Evolutionary conservation across 2,329 filamentous ascomycete species (phyloP), one percentile per base, ranked within the genome.

Genomic region (Cladorrhinum sp.): DNA sequence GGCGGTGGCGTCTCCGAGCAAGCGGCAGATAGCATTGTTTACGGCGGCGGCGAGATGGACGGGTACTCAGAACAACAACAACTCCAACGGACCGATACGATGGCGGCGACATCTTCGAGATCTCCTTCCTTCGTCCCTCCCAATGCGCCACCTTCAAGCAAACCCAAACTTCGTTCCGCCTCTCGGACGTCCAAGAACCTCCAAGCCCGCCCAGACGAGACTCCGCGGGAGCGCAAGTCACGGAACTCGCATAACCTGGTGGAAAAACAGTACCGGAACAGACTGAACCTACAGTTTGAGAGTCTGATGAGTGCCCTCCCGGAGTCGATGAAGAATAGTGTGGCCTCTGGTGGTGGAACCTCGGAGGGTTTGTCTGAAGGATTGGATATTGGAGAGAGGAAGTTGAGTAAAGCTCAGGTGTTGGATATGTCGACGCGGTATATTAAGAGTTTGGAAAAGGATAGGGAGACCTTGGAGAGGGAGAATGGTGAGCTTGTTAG

Each of bases 331-430:
- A 65, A 64, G 26, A 65, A 60, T 20, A 54, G 59, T 14, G 53
- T 39, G 3, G 51, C 21, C 10, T 55, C 46, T 8, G 53, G 39
- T 7, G 61, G 56, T 7, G 57, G 57, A 9, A 58, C 23, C 18
- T 36, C 26, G 12, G 57, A 52, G 1, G 59, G 49, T 26, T 46
- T 18, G 33, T 20, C 39, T 18, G 59, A 16, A 18, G 53, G 14
- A 12, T 23, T 10, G 42, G 68, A 69, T 18, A 39, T 65, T 3
- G 64, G 66, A 1, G 71, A 73, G n/a, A 66, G 63, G 23, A 68
- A 69, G n/a, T 64, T 73, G 23, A 75, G 73, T 64, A 76, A 76
- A 59, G 73, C 69, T 8, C 73, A 75, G 58, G 73, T 76, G 3
- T 59, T 76, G 28, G 73, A 75, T 39, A 66, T 73, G 65, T 73